Evolutionary conservation across 345 rosid species (phyloP).

Genomic region (Brassica cretica): DNA sequence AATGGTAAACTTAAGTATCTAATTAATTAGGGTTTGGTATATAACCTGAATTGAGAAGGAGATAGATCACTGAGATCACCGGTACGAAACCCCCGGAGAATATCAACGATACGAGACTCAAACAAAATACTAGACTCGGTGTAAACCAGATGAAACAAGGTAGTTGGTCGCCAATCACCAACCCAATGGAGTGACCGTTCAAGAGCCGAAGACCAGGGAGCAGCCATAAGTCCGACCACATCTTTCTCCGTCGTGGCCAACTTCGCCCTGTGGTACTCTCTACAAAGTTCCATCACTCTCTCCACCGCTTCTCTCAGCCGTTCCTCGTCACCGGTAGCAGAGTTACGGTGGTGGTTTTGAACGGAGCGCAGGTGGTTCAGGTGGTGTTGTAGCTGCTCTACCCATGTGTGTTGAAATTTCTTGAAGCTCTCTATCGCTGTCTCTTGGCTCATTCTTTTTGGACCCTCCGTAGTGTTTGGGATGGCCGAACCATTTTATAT

Average conservation of each 20-base stretch:
- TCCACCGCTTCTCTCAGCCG: conserved; percentile 45
- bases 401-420: conserved; percentile 61
- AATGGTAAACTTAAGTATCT: conserved; percentile 13
- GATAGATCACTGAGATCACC: conserved; percentile 89
- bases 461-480: conserved; percentile 18
- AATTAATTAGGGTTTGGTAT: not conserved
- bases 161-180: conserved; percentile 81
- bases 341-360: conserved; percentile 44
- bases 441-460: conserved; percentile 29
- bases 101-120: conserved; percentile 72
- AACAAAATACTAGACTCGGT: conserved; percentile 77
- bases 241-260: conserved; percentile 52
- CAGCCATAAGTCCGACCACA: conserved; percentile 52
- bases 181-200: conserved; percentile 91
- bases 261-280: conserved; percentile 57
- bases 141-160: conserved; percentile 74
- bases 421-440: conserved; percentile 43
- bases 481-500: not conserved
- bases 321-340: conserved; percentile 18
- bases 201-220: conserved; percentile 78
- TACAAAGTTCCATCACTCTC: conserved; percentile 54
- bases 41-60: conserved; percentile 70
- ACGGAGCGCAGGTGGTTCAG: conserved; percentile 53
- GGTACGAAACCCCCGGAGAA: conserved; percentile 59
- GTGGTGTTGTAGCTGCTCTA: conserved; percentile 54